Conservation (phyloP, 1,284 basidiomycete species). For the Boletus semigastroideus region DNA sequence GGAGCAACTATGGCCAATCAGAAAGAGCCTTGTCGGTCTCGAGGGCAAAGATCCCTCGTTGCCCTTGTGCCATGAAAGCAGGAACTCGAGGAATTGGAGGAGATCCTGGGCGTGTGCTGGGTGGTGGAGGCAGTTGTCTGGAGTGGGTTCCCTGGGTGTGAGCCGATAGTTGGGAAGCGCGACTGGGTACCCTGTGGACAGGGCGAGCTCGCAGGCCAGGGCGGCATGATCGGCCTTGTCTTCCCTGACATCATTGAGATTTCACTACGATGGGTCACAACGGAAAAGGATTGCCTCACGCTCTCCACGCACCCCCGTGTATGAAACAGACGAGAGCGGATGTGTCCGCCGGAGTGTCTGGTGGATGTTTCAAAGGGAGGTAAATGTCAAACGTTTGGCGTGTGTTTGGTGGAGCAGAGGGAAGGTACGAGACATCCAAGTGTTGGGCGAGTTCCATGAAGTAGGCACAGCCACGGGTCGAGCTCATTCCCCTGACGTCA, state of each 20-base stretch:
- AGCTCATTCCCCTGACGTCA: constrained; percentile 28
- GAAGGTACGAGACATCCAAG: constrained; percentile 45
- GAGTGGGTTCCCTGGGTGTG: constrained; percentile 43
- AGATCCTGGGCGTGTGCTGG: constrained; percentile 70
- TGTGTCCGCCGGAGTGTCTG: not conserved
- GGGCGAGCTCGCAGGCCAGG: constrained; percentile 53
- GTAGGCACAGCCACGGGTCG: constrained; percentile 15
- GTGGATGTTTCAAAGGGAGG: constrained; percentile 24
- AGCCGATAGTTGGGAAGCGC: constrained; percentile 76
- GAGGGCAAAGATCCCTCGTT: constrained; percentile 15
- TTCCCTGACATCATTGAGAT: constrained; percentile 45
- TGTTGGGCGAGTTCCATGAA: constrained; percentile 19
- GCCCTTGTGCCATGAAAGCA: constrained; percentile 38
- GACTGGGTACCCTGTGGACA: constrained; percentile 52
- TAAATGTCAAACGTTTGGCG: constrained; percentile 52
- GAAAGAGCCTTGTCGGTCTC: constrained; percentile 43
- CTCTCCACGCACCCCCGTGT: constrained; percentile 79
- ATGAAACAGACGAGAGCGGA: constrained; percentile 56
- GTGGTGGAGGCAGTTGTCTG: constrained; percentile 49
- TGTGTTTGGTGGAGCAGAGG: constrained; percentile 22
- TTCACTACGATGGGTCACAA: constrained; percentile 1
- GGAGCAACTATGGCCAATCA: constrained; percentile 76
- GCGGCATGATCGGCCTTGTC: constrained; percentile 61
- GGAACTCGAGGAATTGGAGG: constrained; percentile 57
- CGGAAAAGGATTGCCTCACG: constrained; percentile 46